Evolutionary conservation across 345 rosid genomes (phyloP).

Genomic region (Carallia pectinifolia): DNA sequence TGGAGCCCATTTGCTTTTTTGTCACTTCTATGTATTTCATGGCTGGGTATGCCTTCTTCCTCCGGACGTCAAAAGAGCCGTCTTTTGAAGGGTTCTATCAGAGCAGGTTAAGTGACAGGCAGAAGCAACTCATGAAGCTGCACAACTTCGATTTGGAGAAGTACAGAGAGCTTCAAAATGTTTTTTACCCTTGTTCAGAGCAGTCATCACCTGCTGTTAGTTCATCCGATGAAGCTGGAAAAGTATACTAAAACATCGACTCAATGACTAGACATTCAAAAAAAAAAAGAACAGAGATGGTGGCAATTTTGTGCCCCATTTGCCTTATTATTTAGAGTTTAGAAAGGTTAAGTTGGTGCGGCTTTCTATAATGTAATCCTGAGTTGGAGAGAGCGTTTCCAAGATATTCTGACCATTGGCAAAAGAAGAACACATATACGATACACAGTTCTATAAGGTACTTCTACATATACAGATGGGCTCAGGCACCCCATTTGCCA

Average conservation of each 20-base stretch:
- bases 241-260: background rate
- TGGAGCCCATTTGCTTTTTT: no score
- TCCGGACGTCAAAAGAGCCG: slow-evolving; percentile 79
- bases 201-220: slow-evolving; percentile 1
- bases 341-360: slow-evolving; percentile 15
- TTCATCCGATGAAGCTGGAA: slow-evolving; percentile 15
- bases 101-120: slow-evolving; percentile 66
- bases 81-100: slow-evolving; percentile 82
- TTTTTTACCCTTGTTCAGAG: slow-evolving; percentile 23
- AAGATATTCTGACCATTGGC: no score
- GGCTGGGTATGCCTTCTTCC: slow-evolving; percentile 79
- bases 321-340: no score
- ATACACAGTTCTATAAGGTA: no score
- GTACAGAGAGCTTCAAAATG: no score
- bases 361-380: slow-evolving; percentile 19
- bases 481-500: no score
- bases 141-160: slow-evolving; percentile 50
- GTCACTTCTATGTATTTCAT: slow-evolving; percentile 65
- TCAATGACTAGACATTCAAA: background rate
- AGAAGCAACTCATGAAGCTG: slow-evolving; percentile 48
- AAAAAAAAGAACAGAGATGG: background rate
- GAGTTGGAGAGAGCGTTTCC: slow-evolving; percentile 2
- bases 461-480: no score
- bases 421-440: no score
- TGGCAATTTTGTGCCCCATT: slow-evolving; percentile 11